A percentile compares a stretch with the other conserved stretches of the same genome.
These are phyloP conservation scores for Dendrocalamus sinicus DNA, from an alignment of 176 grass and related monocot genomes.

Conservation along the genomic window DNA sequence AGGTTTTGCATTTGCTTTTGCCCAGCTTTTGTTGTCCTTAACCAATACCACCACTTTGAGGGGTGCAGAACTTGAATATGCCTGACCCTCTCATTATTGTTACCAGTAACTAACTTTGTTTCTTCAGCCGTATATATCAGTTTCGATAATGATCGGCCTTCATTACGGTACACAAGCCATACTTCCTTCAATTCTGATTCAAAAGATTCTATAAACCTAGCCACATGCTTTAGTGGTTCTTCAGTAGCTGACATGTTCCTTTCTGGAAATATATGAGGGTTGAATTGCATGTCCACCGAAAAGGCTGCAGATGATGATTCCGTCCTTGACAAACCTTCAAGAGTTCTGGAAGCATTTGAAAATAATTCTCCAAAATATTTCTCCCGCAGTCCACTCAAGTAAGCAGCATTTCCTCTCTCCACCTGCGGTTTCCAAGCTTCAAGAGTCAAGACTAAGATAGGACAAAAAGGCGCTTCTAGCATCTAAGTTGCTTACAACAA, in stretches of 20 bases:
- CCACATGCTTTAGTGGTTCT: slow-evolving; percentile 83
- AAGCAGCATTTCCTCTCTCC: slow-evolving; percentile 90
- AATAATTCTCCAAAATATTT: slow-evolving; percentile 94
- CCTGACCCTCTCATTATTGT: slow-evolving; percentile 65
- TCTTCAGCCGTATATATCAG: slow-evolving; percentile 88
- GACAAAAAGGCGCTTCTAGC: slow-evolving; percentile 10
- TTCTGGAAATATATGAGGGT: slow-evolving; percentile 42
- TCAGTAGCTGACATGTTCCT: slow-evolving; percentile 54
- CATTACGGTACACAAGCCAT: slow-evolving; percentile 92
- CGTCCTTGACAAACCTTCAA: slow-evolving; percentile 50
- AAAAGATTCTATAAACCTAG: slow-evolving; percentile 98
- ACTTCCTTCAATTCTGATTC: slow-evolving; percentile 94
- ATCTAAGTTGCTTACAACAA: not conserved
- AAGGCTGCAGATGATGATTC: slow-evolving; percentile 46
- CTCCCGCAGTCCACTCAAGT: slow-evolving; percentile 91
- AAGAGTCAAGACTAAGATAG: slow-evolving; percentile 23
- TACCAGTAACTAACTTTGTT: slow-evolving; percentile 72
- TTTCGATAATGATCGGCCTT: slow-evolving; percentile 87
- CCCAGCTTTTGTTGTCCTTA: slow-evolving; percentile 83
- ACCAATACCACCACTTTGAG: slow-evolving; percentile 95
- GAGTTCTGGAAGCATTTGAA: slow-evolving; percentile 82
- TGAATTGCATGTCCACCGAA: slow-evolving; percentile 33
- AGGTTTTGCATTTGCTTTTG: slow-evolving; percentile 89
- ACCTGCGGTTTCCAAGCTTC: slow-evolving; percentile 60
- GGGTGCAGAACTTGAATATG: slow-evolving; percentile 78